A percentile compares a stretch with the other conserved stretches of the same genome.
Conservation (phyloP, 2,329 filamentous ascomycete species). For the Aspergillus fijiensis region DNA sequence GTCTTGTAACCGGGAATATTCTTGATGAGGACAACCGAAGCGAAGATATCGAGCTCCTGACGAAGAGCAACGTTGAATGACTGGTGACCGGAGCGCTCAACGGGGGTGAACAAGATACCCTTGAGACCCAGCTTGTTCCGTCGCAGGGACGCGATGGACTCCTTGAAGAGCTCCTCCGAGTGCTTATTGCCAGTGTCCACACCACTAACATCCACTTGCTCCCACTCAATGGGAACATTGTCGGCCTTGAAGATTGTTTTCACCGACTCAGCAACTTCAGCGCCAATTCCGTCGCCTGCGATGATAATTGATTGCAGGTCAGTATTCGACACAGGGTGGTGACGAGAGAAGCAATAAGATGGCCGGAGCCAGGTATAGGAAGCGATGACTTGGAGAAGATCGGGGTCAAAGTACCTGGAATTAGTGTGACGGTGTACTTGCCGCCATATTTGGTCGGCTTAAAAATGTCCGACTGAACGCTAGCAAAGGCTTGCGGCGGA, state of each 20-base stretch:
- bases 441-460: slow-evolving; percentile 98
- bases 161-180: slow-evolving; percentile 91
- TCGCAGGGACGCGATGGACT: slow-evolving; percentile 91
- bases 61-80: slow-evolving; percentile 99
- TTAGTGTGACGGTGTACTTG: slow-evolving; percentile 98
- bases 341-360: background rate
- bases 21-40: slow-evolving; percentile 96
- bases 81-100: slow-evolving; percentile 95
- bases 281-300: slow-evolving; percentile 86
- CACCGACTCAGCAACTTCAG: slow-evolving; percentile 95
- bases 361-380: background rate
- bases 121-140: slow-evolving; percentile 99
- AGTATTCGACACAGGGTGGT: slow-evolving; percentile 10
- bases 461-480: slow-evolving; percentile 92
- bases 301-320: slow-evolving; percentile 6
- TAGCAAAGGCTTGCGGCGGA: slow-evolving; percentile 62
- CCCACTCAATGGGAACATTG: slow-evolving; percentile 98
- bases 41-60: slow-evolving; percentile 99
- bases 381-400: background rate
- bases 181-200: slow-evolving; percentile 81
- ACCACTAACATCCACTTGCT: slow-evolving; percentile 94
- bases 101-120: slow-evolving; percentile 96
- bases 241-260: slow-evolving; percentile 99
- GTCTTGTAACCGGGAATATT: slow-evolving; percentile 99
- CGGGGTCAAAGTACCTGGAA: slow-evolving; percentile 67